phyloP scores from a whole-genome alignment of 805 yeast genomes.

The Myxozyma lipomycoides region DNA sequence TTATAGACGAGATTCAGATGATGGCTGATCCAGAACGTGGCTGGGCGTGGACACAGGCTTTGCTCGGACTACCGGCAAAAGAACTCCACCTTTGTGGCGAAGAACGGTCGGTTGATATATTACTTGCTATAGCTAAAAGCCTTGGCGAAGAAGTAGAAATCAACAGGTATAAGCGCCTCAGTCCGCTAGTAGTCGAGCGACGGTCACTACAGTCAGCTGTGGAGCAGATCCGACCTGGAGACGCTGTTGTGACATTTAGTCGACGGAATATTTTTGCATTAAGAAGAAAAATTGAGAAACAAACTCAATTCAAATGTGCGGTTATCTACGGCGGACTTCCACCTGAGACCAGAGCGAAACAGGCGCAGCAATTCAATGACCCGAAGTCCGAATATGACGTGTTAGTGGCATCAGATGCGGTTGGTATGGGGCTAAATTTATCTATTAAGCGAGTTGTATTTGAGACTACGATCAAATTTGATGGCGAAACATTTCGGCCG shows the following conservation, averaged over 20 bases:
- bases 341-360: conserved; percentile 85
- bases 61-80: conserved; percentile 78
- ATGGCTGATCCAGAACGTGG: conserved; percentile 76
- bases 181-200: conserved; percentile 57
- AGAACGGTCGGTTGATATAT: conserved; percentile 68
- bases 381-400: conserved; percentile 66
- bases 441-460: conserved; percentile 76
- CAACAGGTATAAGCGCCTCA: conserved; percentile 68
- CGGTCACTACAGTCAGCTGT: conserved; percentile 38
- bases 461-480: conserved; percentile 60
- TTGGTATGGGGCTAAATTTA: conserved; percentile 94
- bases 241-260: conserved; percentile 84
- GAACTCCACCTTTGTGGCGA: conserved; percentile 95
- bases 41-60: conserved; percentile 89
- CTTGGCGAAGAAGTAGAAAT: conserved; percentile 83
- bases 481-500: conserved; percentile 51
- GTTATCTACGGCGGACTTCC: conserved; percentile 95
- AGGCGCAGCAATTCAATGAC: conserved; percentile 71
- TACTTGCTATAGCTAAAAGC: conserved; percentile 52
- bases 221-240: conserved; percentile 58
- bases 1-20: conserved; percentile 96
- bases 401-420: conserved; percentile 93
- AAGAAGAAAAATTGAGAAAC: conserved; percentile 64
- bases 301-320: conserved; percentile 66
- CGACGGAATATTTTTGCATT: conserved; percentile 65